Conservation (phyloP, 768 basidiomycete species). For the Crucibulum laeve region DNA sequence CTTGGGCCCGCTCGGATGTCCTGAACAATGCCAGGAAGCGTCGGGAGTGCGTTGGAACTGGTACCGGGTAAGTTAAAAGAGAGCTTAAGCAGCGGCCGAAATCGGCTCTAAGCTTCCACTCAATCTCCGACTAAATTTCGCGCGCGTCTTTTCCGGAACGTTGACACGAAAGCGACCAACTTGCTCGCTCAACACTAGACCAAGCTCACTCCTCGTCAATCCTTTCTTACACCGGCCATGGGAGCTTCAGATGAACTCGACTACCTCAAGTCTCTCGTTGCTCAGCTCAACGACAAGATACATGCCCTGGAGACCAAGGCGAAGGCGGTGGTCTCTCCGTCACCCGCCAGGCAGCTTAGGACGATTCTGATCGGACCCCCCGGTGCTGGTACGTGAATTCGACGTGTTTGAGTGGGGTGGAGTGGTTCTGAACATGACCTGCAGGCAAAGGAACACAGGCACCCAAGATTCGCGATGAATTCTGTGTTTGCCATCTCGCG, state of each 20-base stretch:
- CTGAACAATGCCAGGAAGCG: no score
- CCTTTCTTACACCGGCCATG: constrained; percentile 34
- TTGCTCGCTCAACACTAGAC: background rate
- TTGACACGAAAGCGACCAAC: background rate
- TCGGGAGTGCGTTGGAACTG: no score
- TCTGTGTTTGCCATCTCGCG: constrained; percentile 96
- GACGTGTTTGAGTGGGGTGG: background rate
- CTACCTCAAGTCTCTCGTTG: constrained; percentile 90
- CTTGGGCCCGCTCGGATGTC: no score
- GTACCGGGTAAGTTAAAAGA: no score
- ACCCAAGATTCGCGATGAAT: constrained; percentile 86
- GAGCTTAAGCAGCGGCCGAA: constrained; percentile 8
- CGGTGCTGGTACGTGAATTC: constrained; percentile 73
- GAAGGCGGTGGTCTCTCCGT: constrained; percentile 42
- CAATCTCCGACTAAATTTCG: constrained; percentile 25
- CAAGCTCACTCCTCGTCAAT: background rate
- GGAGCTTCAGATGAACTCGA: constrained; percentile 76
- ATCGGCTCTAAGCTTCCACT: constrained; percentile 13
- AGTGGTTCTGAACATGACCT: constrained; percentile 4
- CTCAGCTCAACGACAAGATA: constrained; percentile 91
- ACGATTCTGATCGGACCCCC: constrained; percentile 96
- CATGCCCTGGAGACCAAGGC: constrained; percentile 65
- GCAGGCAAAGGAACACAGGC: constrained; percentile 98
- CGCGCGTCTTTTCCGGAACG: constrained; percentile 13
- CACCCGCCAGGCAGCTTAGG: constrained; percentile 76